Evolutionary conservation across 495 filamentous ascomycete genomes (phyloP).

Genomic region (Penicillium argentinense): DNA sequence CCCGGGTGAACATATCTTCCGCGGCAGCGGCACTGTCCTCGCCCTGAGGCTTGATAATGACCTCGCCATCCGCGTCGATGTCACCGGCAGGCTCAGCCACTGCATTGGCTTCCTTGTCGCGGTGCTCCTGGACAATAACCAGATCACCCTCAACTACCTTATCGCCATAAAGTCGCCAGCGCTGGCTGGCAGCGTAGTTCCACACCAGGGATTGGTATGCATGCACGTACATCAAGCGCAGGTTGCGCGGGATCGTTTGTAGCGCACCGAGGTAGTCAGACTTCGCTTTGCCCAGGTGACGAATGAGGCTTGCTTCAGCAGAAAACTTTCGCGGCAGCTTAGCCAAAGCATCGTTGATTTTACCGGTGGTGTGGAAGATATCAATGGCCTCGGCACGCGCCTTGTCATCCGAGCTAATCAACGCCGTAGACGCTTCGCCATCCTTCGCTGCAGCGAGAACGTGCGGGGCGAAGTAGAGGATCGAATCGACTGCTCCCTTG

Average conservation of each 20-base stretch:
- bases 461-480: slow-evolving; percentile 65
- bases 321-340: slow-evolving; percentile 77
- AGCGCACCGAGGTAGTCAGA: slow-evolving; percentile 79
- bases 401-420: slow-evolving; percentile 69
- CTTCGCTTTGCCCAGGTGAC: slow-evolving; percentile 55
- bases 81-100: slow-evolving; percentile 14
- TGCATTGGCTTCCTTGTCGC: slow-evolving; percentile 37
- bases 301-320: slow-evolving; percentile 76
- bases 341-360: slow-evolving; percentile 56
- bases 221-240: slow-evolving; percentile 92
- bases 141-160: slow-evolving; percentile 83
- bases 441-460: slow-evolving; percentile 47
- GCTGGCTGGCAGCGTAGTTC: slow-evolving; percentile 78
- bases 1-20: slow-evolving; percentile 67
- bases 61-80: slow-evolving; percentile 69
- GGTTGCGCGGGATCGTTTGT: slow-evolving; percentile 68
- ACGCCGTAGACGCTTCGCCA: slow-evolving; percentile 31
- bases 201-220: slow-evolving; percentile 94
- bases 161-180: slow-evolving; percentile 70
- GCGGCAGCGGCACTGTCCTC: slow-evolving; percentile 54
- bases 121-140: slow-evolving; percentile 64
- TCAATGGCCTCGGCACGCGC: slow-evolving; percentile 73
- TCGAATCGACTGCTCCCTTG: slow-evolving; percentile 69
- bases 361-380: slow-evolving; percentile 61
- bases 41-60: slow-evolving; percentile 58